Conservation (phyloP, 2,329 filamentous ascomycete genomes). For the Cryphonectria carpinicola region DNA sequence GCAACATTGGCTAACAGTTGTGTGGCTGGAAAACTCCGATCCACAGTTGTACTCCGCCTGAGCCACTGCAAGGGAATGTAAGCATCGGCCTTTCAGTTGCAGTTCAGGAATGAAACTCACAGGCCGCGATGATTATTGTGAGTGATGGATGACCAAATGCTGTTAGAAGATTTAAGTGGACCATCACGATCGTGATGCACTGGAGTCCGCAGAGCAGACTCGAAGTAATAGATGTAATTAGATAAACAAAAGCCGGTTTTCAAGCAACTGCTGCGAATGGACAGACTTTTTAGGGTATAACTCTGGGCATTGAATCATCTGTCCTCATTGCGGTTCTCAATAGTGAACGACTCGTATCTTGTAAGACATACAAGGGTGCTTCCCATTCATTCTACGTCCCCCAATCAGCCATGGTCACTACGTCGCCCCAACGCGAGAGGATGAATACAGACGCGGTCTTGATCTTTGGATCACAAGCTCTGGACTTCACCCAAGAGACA, state of each 20-base stretch:
- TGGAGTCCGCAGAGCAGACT: background rate
- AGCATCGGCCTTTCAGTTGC: background rate
- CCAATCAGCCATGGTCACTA: background rate
- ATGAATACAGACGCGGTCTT: background rate
- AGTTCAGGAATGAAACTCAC: background rate
- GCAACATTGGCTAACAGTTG: background rate
- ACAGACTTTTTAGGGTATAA: background rate
- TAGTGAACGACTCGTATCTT: slow-evolving; percentile 1
- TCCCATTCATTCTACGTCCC: background rate
- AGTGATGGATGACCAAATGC: background rate
- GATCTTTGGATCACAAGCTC: slow-evolving; percentile 1
- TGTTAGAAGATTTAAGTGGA: background rate
- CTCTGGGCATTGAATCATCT: background rate
- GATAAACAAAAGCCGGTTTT: background rate
- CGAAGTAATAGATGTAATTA: background rate
- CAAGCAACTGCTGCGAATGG: background rate
- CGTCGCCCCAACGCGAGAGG: slow-evolving; percentile 7
- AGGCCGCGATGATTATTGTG: background rate
- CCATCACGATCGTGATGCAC: background rate
- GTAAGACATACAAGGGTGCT: background rate
- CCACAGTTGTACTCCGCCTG: background rate
- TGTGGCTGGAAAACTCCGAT: background rate
- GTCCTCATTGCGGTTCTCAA: background rate
- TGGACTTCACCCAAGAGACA: background rate
- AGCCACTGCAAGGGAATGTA: background rate